Evolutionary conservation across 2,329 filamentous ascomycete genomes (phyloP), one percentile per base, ranked within the genome.

Genomic region (Penicillium sp.): DNA sequence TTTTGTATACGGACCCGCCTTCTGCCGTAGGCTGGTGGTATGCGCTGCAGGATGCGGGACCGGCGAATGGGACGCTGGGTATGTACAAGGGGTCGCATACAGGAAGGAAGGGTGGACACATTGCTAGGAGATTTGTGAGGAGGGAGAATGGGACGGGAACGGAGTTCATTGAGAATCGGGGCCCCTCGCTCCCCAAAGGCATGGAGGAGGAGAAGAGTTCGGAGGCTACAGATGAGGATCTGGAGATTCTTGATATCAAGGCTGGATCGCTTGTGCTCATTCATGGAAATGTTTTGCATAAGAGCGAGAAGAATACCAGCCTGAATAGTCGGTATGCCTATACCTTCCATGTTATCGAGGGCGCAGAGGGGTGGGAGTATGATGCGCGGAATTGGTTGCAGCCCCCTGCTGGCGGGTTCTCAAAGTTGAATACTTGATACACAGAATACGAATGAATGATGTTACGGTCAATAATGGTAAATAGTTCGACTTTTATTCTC

Each of bases 1-100:
- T 97, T 60, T 61, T 98, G 54, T 97, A 95, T 68, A 97, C 93
- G 1, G 75, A 89, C 57, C 85, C 88, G 33, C 91, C 91, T 1
- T 87, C 81, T 34, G 93, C 93, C 0, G 87, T 97, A 2, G 93
- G 93, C 0, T 97, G 91, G 73, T 98, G 93, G 93, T 95, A 96
- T 69, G 93, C 93, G 12, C 78, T 98, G 34, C 90, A 98, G 72
- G 91, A 97, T 69, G 88, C 88, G 21, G 91, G 87, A 7, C 74
- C 77, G 1, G 82, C 84, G 66, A 98, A 98, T 68, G 93, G 89
- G 1, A 95, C 90, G 62, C 69, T 98, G 63, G 87, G 84, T 55
- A 95, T 97, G 71, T 78, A 88, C 58, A 83, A 82, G 0, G 91
- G 90, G 0, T 88, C 84, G 58, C 91, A 97, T 65, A 58, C 55